Conservation (phyloP, 164 flowering plant genomes). For the Chloranthus sessilifolius region DNA sequence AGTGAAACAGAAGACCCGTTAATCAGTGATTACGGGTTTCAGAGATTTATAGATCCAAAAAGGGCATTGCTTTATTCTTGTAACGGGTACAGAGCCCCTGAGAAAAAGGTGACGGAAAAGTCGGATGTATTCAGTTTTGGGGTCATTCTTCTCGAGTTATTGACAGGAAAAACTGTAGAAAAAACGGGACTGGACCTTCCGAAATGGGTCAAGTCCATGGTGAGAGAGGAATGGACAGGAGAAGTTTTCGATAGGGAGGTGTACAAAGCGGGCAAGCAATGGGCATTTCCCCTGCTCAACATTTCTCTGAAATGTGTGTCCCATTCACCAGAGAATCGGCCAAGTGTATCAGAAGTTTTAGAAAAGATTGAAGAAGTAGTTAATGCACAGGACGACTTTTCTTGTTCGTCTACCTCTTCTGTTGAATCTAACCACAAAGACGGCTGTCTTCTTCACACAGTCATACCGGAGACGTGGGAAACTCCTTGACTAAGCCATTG, state of each 20-base stretch:
- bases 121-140: slow-evolving; percentile 59
- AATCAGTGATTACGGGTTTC: slow-evolving; percentile 48
- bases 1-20: slow-evolving; percentile 37
- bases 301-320: slow-evolving; percentile 46
- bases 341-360: slow-evolving; percentile 36
- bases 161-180: slow-evolving; percentile 52
- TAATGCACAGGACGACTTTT: slow-evolving; percentile 25
- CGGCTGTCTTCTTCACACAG: slow-evolving; percentile 29
- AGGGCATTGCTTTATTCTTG: slow-evolving; percentile 16
- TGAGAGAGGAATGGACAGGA: slow-evolving; percentile 74
- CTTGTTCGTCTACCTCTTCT: slow-evolving; percentile 25
- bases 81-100: slow-evolving; percentile 48
- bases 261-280: slow-evolving; percentile 22
- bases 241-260: slow-evolving; percentile 66
- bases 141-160: slow-evolving; percentile 44
- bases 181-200: slow-evolving; percentile 48
- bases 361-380: slow-evolving; percentile 43
- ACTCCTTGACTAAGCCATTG: slow-evolving; percentile 39
- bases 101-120: slow-evolving; percentile 32
- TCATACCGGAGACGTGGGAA: slow-evolving; percentile 43
- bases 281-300: slow-evolving; percentile 50
- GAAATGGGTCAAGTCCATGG: slow-evolving; percentile 58
- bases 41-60: slow-evolving; percentile 36
- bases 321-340: slow-evolving; percentile 32
- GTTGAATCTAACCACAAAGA: slow-evolving; percentile 20